phyloP scores from a whole-genome alignment of 495 filamentous ascomycete species.

The Podospora pseudocomata region DNA sequence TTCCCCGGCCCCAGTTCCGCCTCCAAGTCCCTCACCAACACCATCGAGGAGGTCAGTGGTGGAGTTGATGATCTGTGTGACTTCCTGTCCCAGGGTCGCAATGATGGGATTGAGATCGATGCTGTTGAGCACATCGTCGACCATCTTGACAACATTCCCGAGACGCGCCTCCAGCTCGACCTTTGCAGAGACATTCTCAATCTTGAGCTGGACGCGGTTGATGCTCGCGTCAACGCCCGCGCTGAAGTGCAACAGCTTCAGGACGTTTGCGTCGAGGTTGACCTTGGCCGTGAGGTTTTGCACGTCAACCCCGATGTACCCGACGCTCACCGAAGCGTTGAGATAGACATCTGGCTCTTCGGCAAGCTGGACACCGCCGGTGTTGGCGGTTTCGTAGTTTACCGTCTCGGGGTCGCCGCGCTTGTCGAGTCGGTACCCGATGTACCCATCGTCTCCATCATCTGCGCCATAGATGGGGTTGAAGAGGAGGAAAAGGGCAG shows the following conservation, averaged over 20 bases:
- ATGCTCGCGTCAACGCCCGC: slow-evolving; percentile 54
- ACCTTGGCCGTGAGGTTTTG: slow-evolving; percentile 57
- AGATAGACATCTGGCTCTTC: slow-evolving; percentile 53
- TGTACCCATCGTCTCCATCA: slow-evolving; percentile 40
- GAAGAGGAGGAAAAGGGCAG: slow-evolving; percentile 29
- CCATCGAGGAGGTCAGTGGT: slow-evolving; percentile 35
- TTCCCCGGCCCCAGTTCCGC: not conserved
- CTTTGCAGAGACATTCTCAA: slow-evolving; percentile 55
- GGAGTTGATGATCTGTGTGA: slow-evolving; percentile 46
- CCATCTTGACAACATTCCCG: slow-evolving; percentile 54
- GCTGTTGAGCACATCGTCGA: slow-evolving; percentile 48
- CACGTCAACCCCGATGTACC: slow-evolving; percentile 51
- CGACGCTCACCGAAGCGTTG: slow-evolving; percentile 51
- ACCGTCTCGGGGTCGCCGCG: slow-evolving; percentile 46
- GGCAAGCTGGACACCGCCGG: slow-evolving; percentile 39
- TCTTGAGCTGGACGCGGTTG: slow-evolving; percentile 48
- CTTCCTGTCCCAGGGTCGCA: slow-evolving; percentile 47
- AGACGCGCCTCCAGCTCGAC: slow-evolving; percentile 55
- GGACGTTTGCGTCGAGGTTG: slow-evolving; percentile 56
- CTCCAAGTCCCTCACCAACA: not conserved
- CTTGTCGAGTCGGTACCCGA: slow-evolving; percentile 50
- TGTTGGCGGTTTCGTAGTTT: slow-evolving; percentile 51
- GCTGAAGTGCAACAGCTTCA: slow-evolving; percentile 53
- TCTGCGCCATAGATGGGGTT: slow-evolving; percentile 6
- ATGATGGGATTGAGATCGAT: slow-evolving; percentile 57